Evolutionary conservation across 2,329 filamentous ascomycete genomes (phyloP), one percentile per base, ranked within the genome.

Genomic region (Coniochaeta sp.): DNA sequence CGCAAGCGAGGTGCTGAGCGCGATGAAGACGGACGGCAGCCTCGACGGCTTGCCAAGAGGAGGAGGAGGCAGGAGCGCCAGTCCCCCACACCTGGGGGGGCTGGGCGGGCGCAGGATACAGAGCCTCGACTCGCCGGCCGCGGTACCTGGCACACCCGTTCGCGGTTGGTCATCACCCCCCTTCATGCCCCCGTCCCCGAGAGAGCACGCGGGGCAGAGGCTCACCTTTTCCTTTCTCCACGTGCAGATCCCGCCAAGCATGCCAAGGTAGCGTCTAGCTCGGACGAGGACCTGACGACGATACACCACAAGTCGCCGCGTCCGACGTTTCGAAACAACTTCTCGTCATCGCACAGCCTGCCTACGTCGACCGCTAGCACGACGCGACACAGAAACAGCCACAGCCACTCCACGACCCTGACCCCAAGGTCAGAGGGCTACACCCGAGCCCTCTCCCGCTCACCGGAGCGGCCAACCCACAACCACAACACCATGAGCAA

Each of bases 1-100:
- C 42, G 91, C 94, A 1, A 88, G 84, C 45, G 91, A 97, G 52
- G 92, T 99, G 1, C 68, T 97, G 33, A 76, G 77, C 9, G 87
- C 83, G 2, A 89, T 96, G 67, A 85, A 87, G 58, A 84, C 80
- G 32, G 85, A 88, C 71, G 81, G 68, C 58, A 71, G 65, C 40
- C 63, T 76, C 47, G 73, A 78, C 33, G 68, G 69, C 10, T 59
- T 74, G 18, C 63, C 68, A 46, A 60, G 67, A 28, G 20, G 55
- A 10, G 48, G n/a, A n/a, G 61, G 55, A 10, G 48, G 61, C 16
- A 61, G 66, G 48, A 68, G 67, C 31, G 50, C 67, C 3, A 69
- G 65, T 26, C 67, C 75, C 30, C 9, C 30, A 9, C n/a, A 9
- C 30, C 9, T 9, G n/a, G 9, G 9, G 30, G 56, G 67, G 4